phyloP scores from a whole-genome alignment of 192 early-diverging fungal species.

The Dimargaris verticillata region DNA sequence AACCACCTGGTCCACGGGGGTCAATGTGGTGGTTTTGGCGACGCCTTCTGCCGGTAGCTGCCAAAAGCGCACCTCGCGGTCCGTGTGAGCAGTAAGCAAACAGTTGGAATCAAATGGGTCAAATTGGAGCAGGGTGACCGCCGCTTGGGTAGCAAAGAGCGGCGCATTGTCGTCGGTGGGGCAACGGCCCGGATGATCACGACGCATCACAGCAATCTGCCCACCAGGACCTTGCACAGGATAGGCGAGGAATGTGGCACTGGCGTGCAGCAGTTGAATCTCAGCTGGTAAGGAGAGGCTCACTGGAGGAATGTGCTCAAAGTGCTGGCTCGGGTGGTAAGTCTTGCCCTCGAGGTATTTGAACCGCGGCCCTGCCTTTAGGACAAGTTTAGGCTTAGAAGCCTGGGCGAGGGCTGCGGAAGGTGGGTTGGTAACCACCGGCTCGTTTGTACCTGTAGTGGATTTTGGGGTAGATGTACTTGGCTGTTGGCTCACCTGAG shows the following conservation, averaged over 20 bases:
- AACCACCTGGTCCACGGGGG: neutral
- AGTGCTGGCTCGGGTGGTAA: slow-evolving; percentile 44
- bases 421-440: no score
- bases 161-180: slow-evolving; percentile 36
- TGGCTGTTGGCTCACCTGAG: neutral
- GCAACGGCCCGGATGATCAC: slow-evolving; percentile 44
- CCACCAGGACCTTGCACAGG: slow-evolving; percentile 65
- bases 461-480: neutral
- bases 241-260: slow-evolving; percentile 45
- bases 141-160: slow-evolving; percentile 35
- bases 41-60: neutral
- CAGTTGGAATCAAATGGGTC: slow-evolving; percentile 48
- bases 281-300: slow-evolving; percentile 21
- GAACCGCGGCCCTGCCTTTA: slow-evolving; percentile 24
- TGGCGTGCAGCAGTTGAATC: slow-evolving; percentile 26
- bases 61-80: neutral
- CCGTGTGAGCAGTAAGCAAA: slow-evolving; percentile 25
- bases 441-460: neutral
- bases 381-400: neutral
- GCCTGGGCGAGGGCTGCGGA: neutral
- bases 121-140: slow-evolving; percentile 48
- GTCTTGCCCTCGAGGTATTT: slow-evolving; percentile 39
- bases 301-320: slow-evolving; percentile 34
- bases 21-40: neutral
- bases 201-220: slow-evolving; percentile 49